Conservation (phyloP, 1,139 yeast species). For the Candida mesenterica region DNA sequence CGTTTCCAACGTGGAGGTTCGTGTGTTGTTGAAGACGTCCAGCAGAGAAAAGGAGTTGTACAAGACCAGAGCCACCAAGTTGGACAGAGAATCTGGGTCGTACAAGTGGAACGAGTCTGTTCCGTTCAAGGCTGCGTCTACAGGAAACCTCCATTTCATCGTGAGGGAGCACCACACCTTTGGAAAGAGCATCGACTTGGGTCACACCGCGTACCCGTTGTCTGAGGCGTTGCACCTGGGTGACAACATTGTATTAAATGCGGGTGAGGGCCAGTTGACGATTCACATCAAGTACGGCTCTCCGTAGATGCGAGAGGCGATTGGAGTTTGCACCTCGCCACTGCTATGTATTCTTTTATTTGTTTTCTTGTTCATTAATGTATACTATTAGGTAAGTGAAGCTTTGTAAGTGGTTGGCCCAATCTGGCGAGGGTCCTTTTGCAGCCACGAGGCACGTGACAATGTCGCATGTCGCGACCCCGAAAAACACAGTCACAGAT, state of each 20-base stretch:
- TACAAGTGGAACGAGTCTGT: constrained; percentile 64
- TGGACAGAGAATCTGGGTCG: constrained; percentile 39
- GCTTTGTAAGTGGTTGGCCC: not conserved
- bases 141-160: constrained; percentile 55
- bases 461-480: too few species aligned
- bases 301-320: constrained; percentile 3
- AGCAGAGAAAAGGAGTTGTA: constrained; percentile 57
- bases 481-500: too few species aligned
- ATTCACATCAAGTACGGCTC: constrained; percentile 28
- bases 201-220: constrained; percentile 47
- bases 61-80: constrained; percentile 63
- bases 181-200: constrained; percentile 69
- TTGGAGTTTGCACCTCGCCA: too few species aligned
- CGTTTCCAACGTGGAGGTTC: constrained; percentile 42
- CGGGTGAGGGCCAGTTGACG: constrained; percentile 30
- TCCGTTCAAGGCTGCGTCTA: constrained; percentile 64
- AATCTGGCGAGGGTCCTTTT: too few species aligned
- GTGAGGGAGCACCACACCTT: constrained; percentile 70
- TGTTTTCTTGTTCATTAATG: constrained; percentile 1
- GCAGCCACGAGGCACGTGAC: too few species aligned
- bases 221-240: constrained; percentile 35
- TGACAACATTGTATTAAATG: constrained; percentile 27
- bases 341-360: too few species aligned
- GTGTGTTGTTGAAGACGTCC: constrained; percentile 49
- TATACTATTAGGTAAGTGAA: not conserved